Conservation (phyloP, 345 rosid species). For the Cardamine chenopodiifolia region DNA sequence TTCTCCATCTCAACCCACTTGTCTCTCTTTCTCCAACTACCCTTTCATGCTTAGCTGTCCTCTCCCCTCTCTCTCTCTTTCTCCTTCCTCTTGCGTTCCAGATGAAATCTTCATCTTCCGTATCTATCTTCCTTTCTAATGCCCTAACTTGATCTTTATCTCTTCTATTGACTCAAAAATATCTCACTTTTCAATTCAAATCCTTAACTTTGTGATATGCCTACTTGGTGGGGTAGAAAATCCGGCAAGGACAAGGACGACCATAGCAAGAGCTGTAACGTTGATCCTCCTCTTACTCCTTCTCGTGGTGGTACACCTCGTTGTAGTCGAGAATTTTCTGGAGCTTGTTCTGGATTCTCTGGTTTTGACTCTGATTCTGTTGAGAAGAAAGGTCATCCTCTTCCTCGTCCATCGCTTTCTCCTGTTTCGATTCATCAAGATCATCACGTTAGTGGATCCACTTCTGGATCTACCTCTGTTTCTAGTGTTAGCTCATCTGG, state of each 20-base stretch:
- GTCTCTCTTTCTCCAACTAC: constrained; percentile 30
- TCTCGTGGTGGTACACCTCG: constrained; percentile 55
- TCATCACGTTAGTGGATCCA: constrained; percentile 42
- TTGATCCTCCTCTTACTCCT: constrained; percentile 28
- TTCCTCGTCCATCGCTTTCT: constrained; percentile 64
- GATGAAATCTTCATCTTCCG: constrained; percentile 36
- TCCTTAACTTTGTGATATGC: constrained; percentile 48
- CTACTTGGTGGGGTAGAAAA: constrained; percentile 79
- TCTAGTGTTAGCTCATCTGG: constrained; percentile 89
- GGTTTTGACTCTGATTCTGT: constrained; percentile 74
- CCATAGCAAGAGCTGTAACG: constrained; percentile 48
- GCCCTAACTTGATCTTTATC: constrained; percentile 26
- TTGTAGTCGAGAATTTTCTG: constrained; percentile 54
- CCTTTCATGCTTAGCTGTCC: constrained; percentile 43
- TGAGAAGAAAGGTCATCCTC: constrained; percentile 66
- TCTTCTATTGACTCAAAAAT: constrained; percentile 1
- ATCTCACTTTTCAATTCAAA: background rate
- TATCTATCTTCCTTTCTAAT: constrained; percentile 28
- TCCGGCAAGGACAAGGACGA: constrained; percentile 63
- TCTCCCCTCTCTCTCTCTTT: constrained; percentile 12
- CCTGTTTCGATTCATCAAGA: constrained; percentile 46
- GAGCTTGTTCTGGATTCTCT: constrained; percentile 60
- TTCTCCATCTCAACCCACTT: background rate
- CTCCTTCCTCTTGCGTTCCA: constrained; percentile 8
- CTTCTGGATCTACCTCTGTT: constrained; percentile 68